A percentile compares a stretch with the other conserved stretches of the same genome.
Conservation (phyloP, 257 asterid genomes). For the Gardenia jasminoides region DNA sequence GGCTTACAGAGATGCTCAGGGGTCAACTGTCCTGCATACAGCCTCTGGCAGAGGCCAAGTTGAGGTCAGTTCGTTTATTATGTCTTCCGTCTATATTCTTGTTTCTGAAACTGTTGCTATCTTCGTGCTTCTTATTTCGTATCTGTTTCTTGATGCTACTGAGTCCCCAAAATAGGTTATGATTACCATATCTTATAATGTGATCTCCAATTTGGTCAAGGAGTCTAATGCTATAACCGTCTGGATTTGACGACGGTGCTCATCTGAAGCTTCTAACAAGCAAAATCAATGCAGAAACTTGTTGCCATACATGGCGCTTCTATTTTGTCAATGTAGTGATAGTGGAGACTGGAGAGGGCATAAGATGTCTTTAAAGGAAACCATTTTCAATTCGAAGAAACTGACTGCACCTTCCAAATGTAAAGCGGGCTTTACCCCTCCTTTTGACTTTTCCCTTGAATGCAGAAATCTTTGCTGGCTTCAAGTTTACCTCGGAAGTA, state of each 20-base stretch:
- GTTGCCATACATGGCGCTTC: background rate
- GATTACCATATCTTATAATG: background rate
- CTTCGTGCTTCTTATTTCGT: background rate
- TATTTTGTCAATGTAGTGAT: background rate
- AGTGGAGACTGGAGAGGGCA: background rate
- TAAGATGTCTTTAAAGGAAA: background rate
- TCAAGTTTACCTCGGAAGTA: background rate
- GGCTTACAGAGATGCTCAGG: constrained; percentile 65
- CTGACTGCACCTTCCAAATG: background rate
- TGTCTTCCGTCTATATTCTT: background rate
- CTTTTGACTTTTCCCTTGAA: background rate
- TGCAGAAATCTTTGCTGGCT: background rate
- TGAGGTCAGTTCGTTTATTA: constrained; percentile 50
- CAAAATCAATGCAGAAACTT: background rate
- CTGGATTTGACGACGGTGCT: background rate
- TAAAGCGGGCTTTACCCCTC: background rate
- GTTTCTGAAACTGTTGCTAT: background rate
- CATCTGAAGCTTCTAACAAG: background rate
- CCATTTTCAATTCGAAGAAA: background rate
- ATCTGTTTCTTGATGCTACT: background rate
- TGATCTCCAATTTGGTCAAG: background rate
- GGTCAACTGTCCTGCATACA: constrained; percentile 75
- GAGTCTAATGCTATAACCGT: background rate
- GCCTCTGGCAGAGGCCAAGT: constrained; percentile 77
- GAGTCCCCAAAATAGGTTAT: background rate